A percentile compares a stretch with the other conserved stretches of the same genome.
Evolutionary conservation across 352 stramenopile species (phyloP).

Genomic region (Phytophthora foliorum): DNA sequence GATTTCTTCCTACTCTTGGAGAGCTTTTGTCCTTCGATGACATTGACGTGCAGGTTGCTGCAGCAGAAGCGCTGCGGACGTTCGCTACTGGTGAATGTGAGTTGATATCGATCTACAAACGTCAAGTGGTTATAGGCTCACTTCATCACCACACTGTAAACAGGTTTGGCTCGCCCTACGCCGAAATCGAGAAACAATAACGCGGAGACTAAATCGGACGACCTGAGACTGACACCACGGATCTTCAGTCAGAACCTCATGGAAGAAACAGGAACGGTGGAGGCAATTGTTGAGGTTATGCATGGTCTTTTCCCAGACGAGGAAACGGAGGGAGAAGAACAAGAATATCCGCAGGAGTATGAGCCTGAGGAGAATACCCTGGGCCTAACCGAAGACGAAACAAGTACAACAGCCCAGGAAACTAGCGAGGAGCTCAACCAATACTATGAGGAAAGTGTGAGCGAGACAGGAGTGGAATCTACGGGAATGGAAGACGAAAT

Average conservation of each 20-base stretch:
- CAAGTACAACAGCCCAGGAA: slow-evolving; percentile 1
- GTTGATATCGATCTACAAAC: not conserved
- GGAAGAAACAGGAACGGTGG: slow-evolving; percentile 68
- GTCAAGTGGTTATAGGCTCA: not conserved
- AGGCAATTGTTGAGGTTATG: slow-evolving; percentile 68
- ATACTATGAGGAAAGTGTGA: not conserved
- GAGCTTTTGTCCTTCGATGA: slow-evolving; percentile 68
- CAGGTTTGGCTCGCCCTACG: slow-evolving; percentile 49
- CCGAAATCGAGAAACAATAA: slow-evolving; percentile 46
- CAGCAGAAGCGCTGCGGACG: slow-evolving; percentile 59
- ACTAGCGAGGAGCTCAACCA: not conserved
- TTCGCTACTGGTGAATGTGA: slow-evolving; percentile 77
- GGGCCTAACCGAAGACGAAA: slow-evolving; percentile 3
- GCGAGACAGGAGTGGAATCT: slow-evolving; percentile 2
- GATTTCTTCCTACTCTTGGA: slow-evolving; percentile 59
- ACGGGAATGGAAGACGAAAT: not conserved
- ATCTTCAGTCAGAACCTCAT: slow-evolving; percentile 77
- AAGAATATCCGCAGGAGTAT: slow-evolving; percentile 7
- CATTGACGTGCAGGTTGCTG: slow-evolving; percentile 70
- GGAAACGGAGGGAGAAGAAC: slow-evolving; percentile 27
- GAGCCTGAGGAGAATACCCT: slow-evolving; percentile 1
- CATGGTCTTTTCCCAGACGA: slow-evolving; percentile 81
- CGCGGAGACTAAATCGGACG: slow-evolving; percentile 42
- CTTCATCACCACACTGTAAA: not conserved
- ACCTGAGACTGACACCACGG: slow-evolving; percentile 66